Evolutionary conservation across 495 filamentous ascomycete genomes (phyloP).

Genomic region (Aspergillus asperescens): DNA sequence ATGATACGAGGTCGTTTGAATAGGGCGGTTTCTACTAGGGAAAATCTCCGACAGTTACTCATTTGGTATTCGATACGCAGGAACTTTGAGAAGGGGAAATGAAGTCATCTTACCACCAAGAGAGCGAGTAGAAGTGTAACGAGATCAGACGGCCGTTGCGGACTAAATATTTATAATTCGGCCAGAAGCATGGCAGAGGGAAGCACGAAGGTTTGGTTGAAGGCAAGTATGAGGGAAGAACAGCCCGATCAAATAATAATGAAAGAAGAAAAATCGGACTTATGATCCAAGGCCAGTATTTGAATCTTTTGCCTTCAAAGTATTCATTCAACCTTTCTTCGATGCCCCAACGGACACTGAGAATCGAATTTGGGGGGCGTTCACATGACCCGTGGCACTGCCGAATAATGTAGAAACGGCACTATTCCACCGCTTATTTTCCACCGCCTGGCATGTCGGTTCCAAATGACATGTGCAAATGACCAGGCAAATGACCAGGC

Average conservation of each 20-base stretch:
- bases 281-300: not conserved
- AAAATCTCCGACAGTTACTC: not conserved
- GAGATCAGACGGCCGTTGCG: conserved; percentile 18
- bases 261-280: not conserved
- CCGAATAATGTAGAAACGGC: conserved; percentile 3
- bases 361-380: not conserved
- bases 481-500: no score
- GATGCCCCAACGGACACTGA: conserved; percentile 1
- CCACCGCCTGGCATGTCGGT: no score
- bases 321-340: conserved; percentile 5
- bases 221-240: conserved; percentile 4
- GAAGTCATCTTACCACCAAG: not conserved
- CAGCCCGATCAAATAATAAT: conserved; percentile 7
- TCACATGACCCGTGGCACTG: conserved; percentile 12
- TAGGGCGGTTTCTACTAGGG: not conserved
- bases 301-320: not conserved
- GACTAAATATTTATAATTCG: conserved; percentile 8
- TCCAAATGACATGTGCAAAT: no score
- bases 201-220: not conserved
- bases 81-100: not conserved
- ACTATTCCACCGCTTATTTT: not conserved
- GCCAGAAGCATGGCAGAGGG: conserved; percentile 6
- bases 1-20: conserved; percentile 19
- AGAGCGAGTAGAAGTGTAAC: conserved; percentile 8
- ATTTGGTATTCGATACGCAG: not conserved